Base-by-base conservation (phyloP, 805 yeast genomes). In the Candida stauntonica region DNA sequence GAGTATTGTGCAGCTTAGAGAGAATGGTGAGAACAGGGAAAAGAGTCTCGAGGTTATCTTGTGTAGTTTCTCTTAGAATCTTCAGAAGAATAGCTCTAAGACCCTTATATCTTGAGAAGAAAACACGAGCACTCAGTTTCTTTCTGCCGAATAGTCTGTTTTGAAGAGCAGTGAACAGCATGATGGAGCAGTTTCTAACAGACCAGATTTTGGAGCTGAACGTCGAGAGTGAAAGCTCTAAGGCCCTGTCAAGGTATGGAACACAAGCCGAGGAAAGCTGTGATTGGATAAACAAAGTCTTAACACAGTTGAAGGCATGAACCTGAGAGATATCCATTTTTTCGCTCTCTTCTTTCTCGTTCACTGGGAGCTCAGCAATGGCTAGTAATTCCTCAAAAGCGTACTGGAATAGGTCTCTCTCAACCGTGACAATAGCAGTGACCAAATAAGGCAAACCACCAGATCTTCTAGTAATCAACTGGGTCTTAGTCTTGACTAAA, bases 401-500 rank as follows among this genome's bases (percentile, higher is more conserved):
- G 7, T 54, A 41, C 5, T 61, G 57, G 31, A 84, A 58, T 17
- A 80, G 55, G 1, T 66, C 65, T 20, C 63, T 60, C 29, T 52
- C 53, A 1, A 54, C 58, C 1, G 77, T 67, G n/a, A 89, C 64
- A 14, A 86, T 73, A 1, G 85, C 93, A 1, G 93, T 73, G 12
- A 91, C 67, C 36, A 91, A 64, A 50, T 67, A 81, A 2, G 98
- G 98, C 14, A 93, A 61, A 0, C 98, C 97, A 3, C 96, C 98
- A 1, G 97, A 88, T 47, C 98, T 69, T 56, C 98, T 72, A 0
- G 95, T 84, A 36, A 89, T 82, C 32, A 75, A 72, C 51, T 86
- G 89, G 0, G 82, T 67, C 49, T 73, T 76, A 1, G 66, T 66
- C 43, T 72, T 70, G 18, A 86, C 63, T 32, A 77, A 55, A 4